A percentile compares a stretch with the other conserved stretches of the same genome.
Evolutionary conservation across 2,329 filamentous ascomycete genomes (phyloP).

Genomic region (Epichloe gansuensis): DNA sequence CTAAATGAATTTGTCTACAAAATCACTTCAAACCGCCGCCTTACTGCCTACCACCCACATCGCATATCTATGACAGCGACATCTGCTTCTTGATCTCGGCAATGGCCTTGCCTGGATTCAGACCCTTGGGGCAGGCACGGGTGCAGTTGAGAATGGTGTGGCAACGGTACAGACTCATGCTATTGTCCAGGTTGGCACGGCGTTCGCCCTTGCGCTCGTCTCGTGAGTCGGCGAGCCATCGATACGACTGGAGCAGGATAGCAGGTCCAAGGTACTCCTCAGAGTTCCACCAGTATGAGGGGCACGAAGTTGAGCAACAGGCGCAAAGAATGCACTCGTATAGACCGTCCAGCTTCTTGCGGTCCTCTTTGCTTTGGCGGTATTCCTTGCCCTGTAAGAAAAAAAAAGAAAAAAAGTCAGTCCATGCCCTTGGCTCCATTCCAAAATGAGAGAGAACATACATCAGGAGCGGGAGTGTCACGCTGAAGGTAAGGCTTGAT

Average conservation of each 20-base stretch:
- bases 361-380: conserved; percentile 82
- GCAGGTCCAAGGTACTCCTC: conserved; percentile 97
- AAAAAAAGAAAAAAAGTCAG: not conserved
- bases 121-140: conserved; percentile 91
- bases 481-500: conserved; percentile 98
- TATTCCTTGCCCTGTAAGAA: conserved; percentile 67
- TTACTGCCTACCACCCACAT: not conserved
- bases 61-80: conserved; percentile 35
- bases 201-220: conserved; percentile 83
- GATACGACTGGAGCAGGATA: conserved; percentile 93
- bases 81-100: conserved; percentile 98
- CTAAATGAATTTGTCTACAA: not conserved
- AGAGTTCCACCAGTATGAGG: conserved; percentile 99
- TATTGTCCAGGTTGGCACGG: conserved; percentile 89
- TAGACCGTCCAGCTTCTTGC: conserved; percentile 91
- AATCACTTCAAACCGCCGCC: not conserved
- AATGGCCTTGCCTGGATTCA: conserved; percentile 92
- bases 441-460: conserved; percentile 35
- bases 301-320: conserved; percentile 97
- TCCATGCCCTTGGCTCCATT: not conserved
- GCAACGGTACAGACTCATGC: conserved; percentile 97
- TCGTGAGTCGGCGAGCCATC: conserved; percentile 90
- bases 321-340: conserved; percentile 99
- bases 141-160: conserved; percentile 99
- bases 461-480: conserved; percentile 70